Evolutionary conservation across 176 grass and related monocot genomes (phyloP), one percentile per base, ranked within the genome.

Genomic region (Juncus effusus): DNA sequence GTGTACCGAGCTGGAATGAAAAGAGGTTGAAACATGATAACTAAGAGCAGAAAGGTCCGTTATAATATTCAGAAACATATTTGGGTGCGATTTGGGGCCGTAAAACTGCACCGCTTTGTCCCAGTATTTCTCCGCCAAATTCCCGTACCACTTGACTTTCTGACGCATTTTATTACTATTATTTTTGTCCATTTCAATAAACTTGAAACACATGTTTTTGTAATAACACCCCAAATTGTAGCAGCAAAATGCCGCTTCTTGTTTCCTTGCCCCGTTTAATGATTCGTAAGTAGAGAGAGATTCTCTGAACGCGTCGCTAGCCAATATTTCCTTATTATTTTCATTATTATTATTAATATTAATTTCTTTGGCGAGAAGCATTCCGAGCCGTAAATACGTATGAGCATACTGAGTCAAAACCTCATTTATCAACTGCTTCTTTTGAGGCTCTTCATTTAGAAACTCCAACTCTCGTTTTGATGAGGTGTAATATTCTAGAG

Each of bases 171-270:
- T 89, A 74, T 7, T 41, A 13, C 0, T 53, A 60, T 86, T 87
- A 64, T 87, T 28, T 28, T 28, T 28, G 19, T 28, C 19, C 19
- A 1, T 28, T 28, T 28, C 19, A 28, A 28, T 82, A 75, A 86
- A 93, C 57, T 79, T 89, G 44, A 99, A 88, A 82, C 94, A 99
- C 36, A 93, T 62, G 60, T 93, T 85, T 60, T 80, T 82, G 36
- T 93, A 85, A 68, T 99, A 99, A 70, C 88, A 99, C 41, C 78
- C 94, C 42, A 99, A 78, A 49, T 93, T 88, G 80, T 92, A 99
- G 81, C 86, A 70, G 55, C 87, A 81, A 82, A 93, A 99, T 65
- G 94, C 88, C 64, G 85, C 76, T 70, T 99, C 94, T 64, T 99
- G 94, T 73, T 93, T 93, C 40, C 88, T 80, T 13, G 68, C 74